phyloP scores from a whole-genome alignment of 805 yeast species.

The Candida nitratophila region DNA sequence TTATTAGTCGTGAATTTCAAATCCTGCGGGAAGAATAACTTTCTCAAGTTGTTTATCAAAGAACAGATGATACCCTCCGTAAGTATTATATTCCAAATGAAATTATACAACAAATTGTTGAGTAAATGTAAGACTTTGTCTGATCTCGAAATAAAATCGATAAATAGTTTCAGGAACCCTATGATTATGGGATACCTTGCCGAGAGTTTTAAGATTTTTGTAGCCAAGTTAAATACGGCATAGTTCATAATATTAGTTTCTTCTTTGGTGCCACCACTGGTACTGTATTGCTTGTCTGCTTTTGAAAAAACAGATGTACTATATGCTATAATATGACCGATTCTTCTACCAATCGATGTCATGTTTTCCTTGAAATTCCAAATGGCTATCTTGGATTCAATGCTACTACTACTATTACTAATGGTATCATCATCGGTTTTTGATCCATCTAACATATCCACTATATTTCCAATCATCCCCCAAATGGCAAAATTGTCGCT shows the following conservation, averaged over 20 bases:
- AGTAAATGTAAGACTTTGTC: constrained; percentile 15
- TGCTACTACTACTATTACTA: background rate
- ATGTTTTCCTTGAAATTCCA: constrained; percentile 5
- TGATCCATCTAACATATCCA: constrained; percentile 13
- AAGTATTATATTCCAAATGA: constrained; percentile 15
- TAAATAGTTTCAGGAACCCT: constrained; percentile 5
- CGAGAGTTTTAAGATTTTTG: constrained; percentile 9
- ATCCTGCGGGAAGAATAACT: constrained; percentile 23
- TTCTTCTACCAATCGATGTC: constrained; percentile 7
- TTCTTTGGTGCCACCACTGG: background rate
- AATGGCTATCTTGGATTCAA: background rate
- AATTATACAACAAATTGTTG: constrained; percentile 19
- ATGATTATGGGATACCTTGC: constrained; percentile 12
- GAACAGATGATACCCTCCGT: constrained; percentile 10
- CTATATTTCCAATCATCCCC: constrained; percentile 21
- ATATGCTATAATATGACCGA: constrained; percentile 22
- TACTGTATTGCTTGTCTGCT: background rate
- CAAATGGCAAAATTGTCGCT: constrained; percentile 47
- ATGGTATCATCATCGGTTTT: background rate
- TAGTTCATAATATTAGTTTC: constrained; percentile 5
- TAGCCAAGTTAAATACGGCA: constrained; percentile 17
- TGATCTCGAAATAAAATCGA: constrained; percentile 7
- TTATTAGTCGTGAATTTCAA: constrained; percentile 18
- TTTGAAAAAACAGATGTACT: constrained; percentile 18
- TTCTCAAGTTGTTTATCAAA: constrained; percentile 13